Percentiles rank a stretch among this genome's conserved stretches.
Evolutionary conservation across 2,329 filamentous ascomycete genomes (phyloP).

Genomic region (Paraphaeosphaeria minitans): DNA sequence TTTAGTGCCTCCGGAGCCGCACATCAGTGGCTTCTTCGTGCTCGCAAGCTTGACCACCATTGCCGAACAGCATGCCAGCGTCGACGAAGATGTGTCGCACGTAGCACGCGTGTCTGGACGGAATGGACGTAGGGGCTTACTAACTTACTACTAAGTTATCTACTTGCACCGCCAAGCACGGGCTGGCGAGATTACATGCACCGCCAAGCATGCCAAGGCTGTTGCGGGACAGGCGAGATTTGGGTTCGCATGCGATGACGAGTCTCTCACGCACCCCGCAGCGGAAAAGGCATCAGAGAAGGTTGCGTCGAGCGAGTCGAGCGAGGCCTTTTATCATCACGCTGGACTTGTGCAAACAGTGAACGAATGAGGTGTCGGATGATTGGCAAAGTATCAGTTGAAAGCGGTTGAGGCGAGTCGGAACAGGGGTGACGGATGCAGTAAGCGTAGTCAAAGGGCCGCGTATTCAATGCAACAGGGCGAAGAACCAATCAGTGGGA

Average conservation of each 20-base stretch:
- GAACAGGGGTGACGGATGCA: constrained; percentile 5
- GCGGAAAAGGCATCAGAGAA: background rate
- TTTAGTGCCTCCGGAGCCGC: background rate
- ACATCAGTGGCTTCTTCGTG: background rate
- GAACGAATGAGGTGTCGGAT: constrained; percentile 1
- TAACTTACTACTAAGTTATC: too few species aligned
- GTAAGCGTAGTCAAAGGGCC: constrained; percentile 2
- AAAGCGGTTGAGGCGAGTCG: constrained; percentile 12
- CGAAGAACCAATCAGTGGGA: background rate
- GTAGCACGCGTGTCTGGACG: background rate
- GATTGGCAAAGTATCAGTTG: constrained; percentile 16
- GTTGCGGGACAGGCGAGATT: background rate
- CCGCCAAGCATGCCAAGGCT: constrained; percentile 3
- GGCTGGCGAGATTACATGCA: constrained; percentile 7
- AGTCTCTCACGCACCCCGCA: background rate
- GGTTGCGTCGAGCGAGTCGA: constrained; percentile 2
- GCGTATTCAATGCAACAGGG: background rate
- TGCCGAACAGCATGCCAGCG: background rate
- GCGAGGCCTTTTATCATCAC: constrained; percentile 3
- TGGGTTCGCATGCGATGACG: background rate
- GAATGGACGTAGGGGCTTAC: constrained; percentile 5
- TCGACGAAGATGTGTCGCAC: background rate
- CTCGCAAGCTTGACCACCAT: background rate
- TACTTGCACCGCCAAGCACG: constrained; percentile 5
- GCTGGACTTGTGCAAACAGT: constrained; percentile 1